phyloP scores from a whole-genome alignment of 2,329 filamentous ascomycete species.

The Beauveria sp. region DNA sequence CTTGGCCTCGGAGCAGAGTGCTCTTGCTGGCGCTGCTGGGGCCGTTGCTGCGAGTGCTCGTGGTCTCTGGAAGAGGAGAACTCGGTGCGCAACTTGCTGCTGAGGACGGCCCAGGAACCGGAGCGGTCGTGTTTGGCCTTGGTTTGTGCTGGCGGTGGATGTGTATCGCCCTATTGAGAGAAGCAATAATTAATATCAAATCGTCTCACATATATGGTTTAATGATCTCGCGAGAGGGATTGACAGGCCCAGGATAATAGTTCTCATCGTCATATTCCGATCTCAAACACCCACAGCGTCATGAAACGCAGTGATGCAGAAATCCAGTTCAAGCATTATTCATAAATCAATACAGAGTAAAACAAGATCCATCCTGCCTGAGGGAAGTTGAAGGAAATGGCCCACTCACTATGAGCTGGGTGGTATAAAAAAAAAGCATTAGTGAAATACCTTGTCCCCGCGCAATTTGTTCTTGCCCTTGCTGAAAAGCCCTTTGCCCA shows the following conservation, averaged over 20 bases:
- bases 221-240: slow-evolving; percentile 15
- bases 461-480: slow-evolving; percentile 83
- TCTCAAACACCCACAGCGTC: slow-evolving; percentile 31
- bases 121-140: slow-evolving; percentile 32
- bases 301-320: slow-evolving; percentile 24
- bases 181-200: slow-evolving; percentile 28
- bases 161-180: slow-evolving; percentile 29
- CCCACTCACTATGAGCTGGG: slow-evolving; percentile 16
- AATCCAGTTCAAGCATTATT: slow-evolving; percentile 19
- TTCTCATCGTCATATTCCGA: slow-evolving; percentile 34
- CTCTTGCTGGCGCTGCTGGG: slow-evolving; percentile 4
- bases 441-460: slow-evolving; percentile 84
- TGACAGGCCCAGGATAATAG: slow-evolving; percentile 16
- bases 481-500: slow-evolving; percentile 83
- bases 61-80: not conserved
- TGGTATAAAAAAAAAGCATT: slow-evolving; percentile 31
- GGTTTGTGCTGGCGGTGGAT: slow-evolving; percentile 27
- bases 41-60: slow-evolving; percentile 7
- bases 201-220: slow-evolving; percentile 20
- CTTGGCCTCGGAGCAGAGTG: not conserved
- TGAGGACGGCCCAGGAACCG: slow-evolving; percentile 37
- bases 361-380: slow-evolving; percentile 9
- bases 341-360: slow-evolving; percentile 10
- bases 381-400: slow-evolving; percentile 12
- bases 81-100: slow-evolving; percentile 22